phyloP scores from a whole-genome alignment of 176 grass and related monocot species.

The Calamus simplicifolius region DNA sequence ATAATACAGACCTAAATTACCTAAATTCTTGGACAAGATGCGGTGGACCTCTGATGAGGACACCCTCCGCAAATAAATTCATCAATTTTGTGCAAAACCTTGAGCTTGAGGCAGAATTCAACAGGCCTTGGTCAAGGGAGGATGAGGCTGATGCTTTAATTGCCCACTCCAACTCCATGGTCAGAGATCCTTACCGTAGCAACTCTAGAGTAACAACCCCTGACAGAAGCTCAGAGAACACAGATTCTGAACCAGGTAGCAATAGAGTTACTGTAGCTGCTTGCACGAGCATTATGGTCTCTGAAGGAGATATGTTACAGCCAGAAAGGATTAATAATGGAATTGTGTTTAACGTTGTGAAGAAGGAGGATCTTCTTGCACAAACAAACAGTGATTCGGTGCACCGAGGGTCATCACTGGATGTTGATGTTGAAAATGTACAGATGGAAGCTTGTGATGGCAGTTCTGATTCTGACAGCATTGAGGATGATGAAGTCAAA shows the following conservation, averaged over 20 bases:
- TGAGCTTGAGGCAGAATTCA: constrained; percentile 61
- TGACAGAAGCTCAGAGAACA: constrained; percentile 45
- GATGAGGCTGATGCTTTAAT: constrained; percentile 25
- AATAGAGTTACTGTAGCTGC: constrained; percentile 23
- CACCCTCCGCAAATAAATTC: constrained; percentile 70
- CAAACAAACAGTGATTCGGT: constrained; percentile 22
- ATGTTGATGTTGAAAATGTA: constrained; percentile 65
- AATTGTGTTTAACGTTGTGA: constrained; percentile 95
- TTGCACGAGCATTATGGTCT: constrained; percentile 56
- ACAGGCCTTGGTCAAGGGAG: constrained; percentile 26
- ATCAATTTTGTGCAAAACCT: constrained; percentile 91
- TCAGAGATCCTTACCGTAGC: constrained; percentile 20
- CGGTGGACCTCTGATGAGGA: constrained; percentile 94
- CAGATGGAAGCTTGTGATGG: constrained; percentile 42
- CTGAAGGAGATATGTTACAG: constrained; percentile 90
- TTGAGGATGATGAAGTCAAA: constrained; percentile 13
- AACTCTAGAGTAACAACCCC: constrained; percentile 20
- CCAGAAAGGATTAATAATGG: constrained; percentile 77
- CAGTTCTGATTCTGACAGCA: constrained; percentile 35
- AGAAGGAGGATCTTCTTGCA: constrained; percentile 43
- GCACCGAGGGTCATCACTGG: constrained; percentile 26
- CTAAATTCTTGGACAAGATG: constrained; percentile 83
- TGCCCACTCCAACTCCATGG: constrained; percentile 26
- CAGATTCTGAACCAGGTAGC: constrained; percentile 23
- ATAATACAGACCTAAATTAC: constrained; percentile 69